Evolutionary conservation across 2,329 filamentous ascomycete species (phyloP), one percentile per base, ranked within the genome.

Genomic region (Lasiodiplodia theobromae): DNA sequence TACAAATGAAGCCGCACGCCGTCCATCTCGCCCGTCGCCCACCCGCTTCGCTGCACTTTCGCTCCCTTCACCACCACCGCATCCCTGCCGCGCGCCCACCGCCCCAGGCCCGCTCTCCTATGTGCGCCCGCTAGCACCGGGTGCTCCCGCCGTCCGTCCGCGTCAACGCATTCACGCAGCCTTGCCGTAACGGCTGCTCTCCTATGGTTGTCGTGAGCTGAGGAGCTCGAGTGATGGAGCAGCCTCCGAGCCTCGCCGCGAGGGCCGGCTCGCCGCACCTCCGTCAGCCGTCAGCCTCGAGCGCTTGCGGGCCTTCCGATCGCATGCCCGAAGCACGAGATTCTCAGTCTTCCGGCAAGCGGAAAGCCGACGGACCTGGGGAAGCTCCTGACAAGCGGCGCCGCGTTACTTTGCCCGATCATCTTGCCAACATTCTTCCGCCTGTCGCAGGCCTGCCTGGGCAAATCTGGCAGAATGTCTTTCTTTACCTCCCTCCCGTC

Each of bases 391-490:
- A 75, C 60, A 79, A 80, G 74, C 77, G 75, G 73, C 77, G 72
- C 69, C 78, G 71, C 70, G 71, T 78, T 28, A 73, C 70, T 58
- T 44, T 69, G 28, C 63, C 67, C 62, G 51, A 72, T 66, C 67
- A 70, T 69, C 53, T 31, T 64, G 60, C 47, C 38, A 31, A 38
- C 58, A 34, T 52, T 69, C 69, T 75, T 68, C 66, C 72, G 66
- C 70, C 71, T 69, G 79, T 75, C 71, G 76, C 78, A 70, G 72
- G 79, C 71, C 82, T 90, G 68, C 86, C 89, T 75, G 82, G 84
- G 72, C 87, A 89, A 79, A 81, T 92, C 74, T 92, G 91, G 90
- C 90, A 92, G 75, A 85, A 86, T 75, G 83, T 92, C 74, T 92
- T 93, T 78, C 86, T 85, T 74, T 89, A 88, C 77, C 86, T 89